Percentiles rank a stretch among this genome's conserved stretches.
phyloP scores from a whole-genome alignment of 1,284 basidiomycete genomes.

The Gomphus bonarii region DNA sequence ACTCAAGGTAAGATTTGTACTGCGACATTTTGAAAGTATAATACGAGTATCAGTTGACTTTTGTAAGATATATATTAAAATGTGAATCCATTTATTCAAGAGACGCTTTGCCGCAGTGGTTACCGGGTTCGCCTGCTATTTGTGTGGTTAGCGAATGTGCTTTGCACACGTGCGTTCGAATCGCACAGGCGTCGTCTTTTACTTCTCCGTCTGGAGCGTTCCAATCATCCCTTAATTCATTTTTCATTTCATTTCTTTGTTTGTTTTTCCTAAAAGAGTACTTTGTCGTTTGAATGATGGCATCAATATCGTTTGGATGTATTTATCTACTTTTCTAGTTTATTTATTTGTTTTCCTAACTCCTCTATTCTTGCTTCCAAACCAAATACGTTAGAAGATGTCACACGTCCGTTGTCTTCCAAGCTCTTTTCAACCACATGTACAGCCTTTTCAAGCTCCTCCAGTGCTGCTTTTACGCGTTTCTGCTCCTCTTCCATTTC shows the following conservation, averaged over 20 bases:
- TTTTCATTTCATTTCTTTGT: background rate
- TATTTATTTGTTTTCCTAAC: slow-evolving; percentile 42
- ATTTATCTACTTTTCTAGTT: slow-evolving; percentile 14
- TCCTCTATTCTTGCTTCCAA: slow-evolving; percentile 57
- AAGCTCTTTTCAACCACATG: slow-evolving; percentile 65
- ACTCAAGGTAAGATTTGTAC: no score
- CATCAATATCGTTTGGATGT: background rate
- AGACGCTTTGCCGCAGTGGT: slow-evolving; percentile 76
- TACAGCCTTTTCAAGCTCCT: slow-evolving; percentile 62
- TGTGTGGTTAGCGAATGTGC: slow-evolving; percentile 53
- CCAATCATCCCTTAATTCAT: background rate
- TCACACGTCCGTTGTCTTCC: slow-evolving; percentile 61
- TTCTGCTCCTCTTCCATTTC: slow-evolving; percentile 65
- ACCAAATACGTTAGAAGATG: slow-evolving; percentile 60
- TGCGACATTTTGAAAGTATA: no score
- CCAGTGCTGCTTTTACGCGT: slow-evolving; percentile 48
- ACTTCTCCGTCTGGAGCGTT: background rate
- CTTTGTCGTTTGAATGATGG: background rate
- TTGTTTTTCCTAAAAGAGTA: no score
- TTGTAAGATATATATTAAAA: no score
- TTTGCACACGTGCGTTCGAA: slow-evolving; percentile 82
- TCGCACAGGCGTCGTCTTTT: slow-evolving; percentile 76
- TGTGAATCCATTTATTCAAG: no score
- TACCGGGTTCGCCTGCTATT: slow-evolving; percentile 85
- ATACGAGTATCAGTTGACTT: no score